Percentiles rank a stretch among this genome's conserved stretches.
phyloP scores from a whole-genome alignment of 2,329 filamentous ascomycete species.

The Dactylellina leptospora region DNA sequence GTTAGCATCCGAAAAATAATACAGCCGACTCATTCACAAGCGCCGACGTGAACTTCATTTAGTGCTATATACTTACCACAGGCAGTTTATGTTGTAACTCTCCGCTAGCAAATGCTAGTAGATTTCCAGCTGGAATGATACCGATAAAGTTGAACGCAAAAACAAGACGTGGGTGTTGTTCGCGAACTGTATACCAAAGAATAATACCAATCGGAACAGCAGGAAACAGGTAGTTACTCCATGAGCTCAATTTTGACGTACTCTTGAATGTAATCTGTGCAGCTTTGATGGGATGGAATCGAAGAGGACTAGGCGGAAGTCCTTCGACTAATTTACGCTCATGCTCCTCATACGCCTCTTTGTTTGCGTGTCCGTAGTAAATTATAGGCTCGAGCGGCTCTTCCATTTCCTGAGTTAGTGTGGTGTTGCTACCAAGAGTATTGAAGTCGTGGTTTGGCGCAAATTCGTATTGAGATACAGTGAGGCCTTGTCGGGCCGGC shows the following conservation, averaged over 20 bases:
- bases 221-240: slow-evolving; percentile 32
- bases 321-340: slow-evolving; percentile 6
- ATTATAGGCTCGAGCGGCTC: not conserved
- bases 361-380: slow-evolving; percentile 7
- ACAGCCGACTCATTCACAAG: not conserved
- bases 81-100: slow-evolving; percentile 40
- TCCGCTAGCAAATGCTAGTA: slow-evolving; percentile 33
- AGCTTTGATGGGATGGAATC: slow-evolving; percentile 38
- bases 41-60: not conserved
- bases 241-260: slow-evolving; percentile 32
- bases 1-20: not conserved
- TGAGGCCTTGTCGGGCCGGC: slow-evolving; percentile 7
- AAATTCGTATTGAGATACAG: not conserved
- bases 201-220: slow-evolving; percentile 34
- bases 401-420: not conserved
- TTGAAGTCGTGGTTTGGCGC: not conserved
- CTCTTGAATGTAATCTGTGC: slow-evolving; percentile 22
- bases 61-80: slow-evolving; percentile 15
- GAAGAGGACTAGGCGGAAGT: slow-evolving; percentile 15
- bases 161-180: slow-evolving; percentile 15
- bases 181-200: slow-evolving; percentile 28
- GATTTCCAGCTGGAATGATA: slow-evolving; percentile 44
- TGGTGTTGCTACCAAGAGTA: not conserved
- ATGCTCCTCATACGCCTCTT: slow-evolving; percentile 25
- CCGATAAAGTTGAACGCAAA: slow-evolving; percentile 48